Conservation (phyloP, 768 basidiomycete genomes). For the Tulasnella sp. region DNA sequence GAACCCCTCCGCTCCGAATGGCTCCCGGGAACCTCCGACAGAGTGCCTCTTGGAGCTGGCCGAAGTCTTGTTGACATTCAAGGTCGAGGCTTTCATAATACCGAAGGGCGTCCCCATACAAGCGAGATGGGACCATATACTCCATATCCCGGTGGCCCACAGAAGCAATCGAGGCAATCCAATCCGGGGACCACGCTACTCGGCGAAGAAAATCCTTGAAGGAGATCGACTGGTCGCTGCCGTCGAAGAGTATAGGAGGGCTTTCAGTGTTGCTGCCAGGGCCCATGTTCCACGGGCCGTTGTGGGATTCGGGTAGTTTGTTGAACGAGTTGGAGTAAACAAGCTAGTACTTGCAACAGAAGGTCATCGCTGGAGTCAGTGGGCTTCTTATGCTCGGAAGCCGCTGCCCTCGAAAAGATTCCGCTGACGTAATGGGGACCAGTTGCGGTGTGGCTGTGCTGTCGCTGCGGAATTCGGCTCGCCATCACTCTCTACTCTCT, state of each 20-base stretch:
- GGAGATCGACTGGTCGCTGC: not conserved
- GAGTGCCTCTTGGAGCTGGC: not conserved
- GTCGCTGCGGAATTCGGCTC: too few species aligned
- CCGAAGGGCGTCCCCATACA: not conserved
- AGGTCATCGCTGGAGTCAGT: too few species aligned
- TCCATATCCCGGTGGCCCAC: not conserved
- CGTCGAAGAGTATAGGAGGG: not conserved
- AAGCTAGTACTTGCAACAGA: too few species aligned
- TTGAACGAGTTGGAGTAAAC: too few species aligned
- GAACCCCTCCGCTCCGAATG: not conserved
- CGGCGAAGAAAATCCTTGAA: not conserved
- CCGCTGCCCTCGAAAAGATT: too few species aligned
- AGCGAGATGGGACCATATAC: not conserved
- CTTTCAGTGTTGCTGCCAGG: not conserved
- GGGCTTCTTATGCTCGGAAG: too few species aligned
- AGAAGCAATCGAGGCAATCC: not conserved
- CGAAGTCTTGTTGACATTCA: not conserved
- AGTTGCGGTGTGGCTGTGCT: too few species aligned
- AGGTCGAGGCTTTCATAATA: not conserved
- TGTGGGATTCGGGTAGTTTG: not conserved
- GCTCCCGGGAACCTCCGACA: not conserved
- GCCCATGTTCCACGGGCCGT: not conserved
- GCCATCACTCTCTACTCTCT: too few species aligned
- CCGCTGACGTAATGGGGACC: too few species aligned
- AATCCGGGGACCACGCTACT: not conserved